Base-by-base conservation (phyloP, 352 stramenopile species). In the Hyphochytrium catenoides region DNA sequence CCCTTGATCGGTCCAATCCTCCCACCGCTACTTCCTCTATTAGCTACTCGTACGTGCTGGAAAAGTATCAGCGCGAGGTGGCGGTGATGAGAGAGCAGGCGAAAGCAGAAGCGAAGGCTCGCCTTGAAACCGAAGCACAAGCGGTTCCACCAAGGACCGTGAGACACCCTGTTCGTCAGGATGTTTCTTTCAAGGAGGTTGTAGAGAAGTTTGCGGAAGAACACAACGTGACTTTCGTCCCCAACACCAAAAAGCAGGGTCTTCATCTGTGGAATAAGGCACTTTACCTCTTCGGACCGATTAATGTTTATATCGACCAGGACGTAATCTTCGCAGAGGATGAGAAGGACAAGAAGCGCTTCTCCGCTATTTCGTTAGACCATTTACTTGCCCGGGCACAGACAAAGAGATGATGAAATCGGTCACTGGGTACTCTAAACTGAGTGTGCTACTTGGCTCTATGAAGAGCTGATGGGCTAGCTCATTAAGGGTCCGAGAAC, bases 271-370 rank as follows among this genome's bases (percentile, higher is more conserved):
- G n/a, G n/a, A n/a, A n/a, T n/a, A 66, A 82, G 48, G 63, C 72
- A 39, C 50, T 81, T 15, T 85, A 83, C 22, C 19, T 48, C 2
- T 78, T 85, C 39, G 70, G 70, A 11, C 64, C 65, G 42, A 52
- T 73, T 35, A 59, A 74, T 34, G 78, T 85, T 34, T 52, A 81
- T 32, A 72, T 85, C 37, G 68, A 85, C 30, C 64, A 81, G 34
- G 69, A 66, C 26, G 62, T 85, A 3, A 59, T 82, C 23, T 79
- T 68, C 44, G 39, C 59, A n/a, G 58, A 81, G 25, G 52, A 55
- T 26, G 22, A 33, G 16, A 85, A 75, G 39, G 64, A 61, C 4
- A 8, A 43, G 16, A n/a, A n/a, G n/a, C n/a, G n/a, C n/a, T n/a
- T n/a, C n/a, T n/a, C n/a, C n/a, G n/a, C n/a, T n/a, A n/a, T n/a